Base-by-base conservation (phyloP, 192 early-diverging fungal species). In the Physocladia obscura region DNA sequence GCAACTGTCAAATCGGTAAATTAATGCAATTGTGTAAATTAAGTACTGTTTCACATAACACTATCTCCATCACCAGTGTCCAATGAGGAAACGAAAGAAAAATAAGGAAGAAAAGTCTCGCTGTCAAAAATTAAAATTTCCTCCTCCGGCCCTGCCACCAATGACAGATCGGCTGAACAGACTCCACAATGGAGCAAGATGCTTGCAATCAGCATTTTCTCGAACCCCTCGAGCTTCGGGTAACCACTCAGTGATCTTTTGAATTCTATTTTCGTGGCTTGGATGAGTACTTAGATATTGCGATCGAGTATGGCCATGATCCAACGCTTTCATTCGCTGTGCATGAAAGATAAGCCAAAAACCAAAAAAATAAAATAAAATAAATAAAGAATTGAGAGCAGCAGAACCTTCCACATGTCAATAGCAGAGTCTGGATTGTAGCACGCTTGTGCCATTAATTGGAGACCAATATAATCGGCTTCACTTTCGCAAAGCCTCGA, bases 391-490 rank as follows among this genome's bases (percentile, higher is more conserved):
- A 8, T n/a, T 11, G 36, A 1, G 13, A 11, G 29, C 4, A 11
- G n/a, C 67, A 49, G 17, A 8, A 79, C 78, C 75, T 87, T 62
- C 96, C 96, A 98, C 70, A 98, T 78, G 4, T 75, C 74, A 0
- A 89, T 79, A 22, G 93, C 92, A 64, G 90, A 88, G 11, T 61
- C 63, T 0, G 96, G 96, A 71, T 97, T 86, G 74, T 90, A 98
- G 73, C 96, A 98, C 29, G 96, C 96, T 57, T 89, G 83, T 2
- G 94, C 87, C 93, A 97, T 95, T 17, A 98, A 78, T 49, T 83
- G 60, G 36, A 98, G 76, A 0, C 81, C 94, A 74, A 98, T 92
- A 49, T 87, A 79, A 76, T 98, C 97, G 4, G 97, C 97, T 74
- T 98, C 97, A 27, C 80, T 84, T 79, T 98, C 97, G 65, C 89